phyloP scores from a whole-genome alignment of 2,329 filamentous ascomycete genomes.

The Cordyceps cateniannulata region DNA sequence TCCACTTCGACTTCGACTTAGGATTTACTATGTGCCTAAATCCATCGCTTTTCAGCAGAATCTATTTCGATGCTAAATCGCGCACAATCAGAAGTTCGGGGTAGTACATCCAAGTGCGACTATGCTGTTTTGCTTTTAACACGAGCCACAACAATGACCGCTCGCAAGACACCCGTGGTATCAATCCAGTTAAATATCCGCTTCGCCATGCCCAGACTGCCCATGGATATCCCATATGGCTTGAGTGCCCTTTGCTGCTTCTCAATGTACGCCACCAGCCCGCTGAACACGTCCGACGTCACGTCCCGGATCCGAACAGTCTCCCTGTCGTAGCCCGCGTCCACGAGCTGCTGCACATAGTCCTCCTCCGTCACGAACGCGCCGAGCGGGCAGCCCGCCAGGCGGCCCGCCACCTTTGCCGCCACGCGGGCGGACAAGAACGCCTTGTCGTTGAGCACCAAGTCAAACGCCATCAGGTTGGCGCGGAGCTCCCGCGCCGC shows the following conservation, averaged over 20 bases:
- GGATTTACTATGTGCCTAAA: no score
- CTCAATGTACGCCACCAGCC: slow-evolving; percentile 38
- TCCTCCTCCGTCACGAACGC: slow-evolving; percentile 41
- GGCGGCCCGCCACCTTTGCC: slow-evolving; percentile 35
- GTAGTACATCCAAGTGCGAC: no score
- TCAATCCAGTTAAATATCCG: slow-evolving; percentile 34
- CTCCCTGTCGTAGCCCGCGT: slow-evolving; percentile 39
- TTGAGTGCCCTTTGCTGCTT: slow-evolving; percentile 26
- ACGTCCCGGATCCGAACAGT: slow-evolving; percentile 42
- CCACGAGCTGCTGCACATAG: slow-evolving; percentile 39
- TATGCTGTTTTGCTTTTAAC: slow-evolving; percentile 6
- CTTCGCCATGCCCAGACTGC: slow-evolving; percentile 30
- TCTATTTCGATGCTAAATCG: no score
- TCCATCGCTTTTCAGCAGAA: no score
- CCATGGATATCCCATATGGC: slow-evolving; percentile 30
- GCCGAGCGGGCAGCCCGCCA: slow-evolving; percentile 40
- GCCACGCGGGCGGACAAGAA: slow-evolving; percentile 23
- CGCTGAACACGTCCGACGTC: slow-evolving; percentile 45
- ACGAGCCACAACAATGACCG: slow-evolving; percentile 28
- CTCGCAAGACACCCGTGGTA: slow-evolving; percentile 27
- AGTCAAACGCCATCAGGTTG: slow-evolving; percentile 49
- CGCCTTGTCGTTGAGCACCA: slow-evolving; percentile 33
- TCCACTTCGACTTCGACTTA: no score
- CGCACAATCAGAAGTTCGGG: no score
- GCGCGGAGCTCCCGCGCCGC: slow-evolving; percentile 34